Base-by-base conservation (phyloP, 208 protist genomes). In the Tritrichomonas foetus region DNA sequence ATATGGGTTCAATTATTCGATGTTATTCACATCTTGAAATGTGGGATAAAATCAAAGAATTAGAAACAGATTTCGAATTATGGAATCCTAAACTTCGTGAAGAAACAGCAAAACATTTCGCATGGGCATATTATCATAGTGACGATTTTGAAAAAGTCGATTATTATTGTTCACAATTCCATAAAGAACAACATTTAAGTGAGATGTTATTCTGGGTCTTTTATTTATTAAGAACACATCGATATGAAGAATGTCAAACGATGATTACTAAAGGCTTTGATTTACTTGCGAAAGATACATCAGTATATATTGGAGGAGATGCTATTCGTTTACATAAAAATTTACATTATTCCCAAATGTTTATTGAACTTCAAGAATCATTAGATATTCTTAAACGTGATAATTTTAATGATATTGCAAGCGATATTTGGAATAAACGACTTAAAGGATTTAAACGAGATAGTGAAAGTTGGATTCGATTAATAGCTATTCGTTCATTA, bases 321-420 rank as follows among this genome's bases (percentile, higher is more conserved):
- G 41, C 78, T 5, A 53, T 53, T 47, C 25, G 78, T 39, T 44
- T 89, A 20, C 41, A 89, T 16, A 30, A 89, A 27, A 89, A 89
- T 47, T n/a, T 89, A 14, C 3, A 44, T 39, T 89, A 89, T 39
- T 44, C 78, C 8, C 78, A 89, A 20, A 20, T 47, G 14, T 89
- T 89, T 30, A 49, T 89, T 57, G 78, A 89, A n/a, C 30, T 89
- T 2, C 41, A 89, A 61, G 78, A 89, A 89, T 44, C 47, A 16
- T 53, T 89, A 9, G n/a, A 89, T 39, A 89, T 47, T 30, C 33
- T 53, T 16, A 53, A 49, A 53, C 9, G 41, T 1, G 33, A 57
- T 14, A 39, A 89, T n/a, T 33, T 39, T 16, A 89, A 3, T 39
- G 27, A 44, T 27, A 33, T 89, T 39, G 41, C 47, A 27, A n/a